Percentiles rank a stretch among this genome's conserved stretches.
Evolutionary conservation across 345 rosid genomes (phyloP).

Genomic region (Jatropha curcas): DNA sequence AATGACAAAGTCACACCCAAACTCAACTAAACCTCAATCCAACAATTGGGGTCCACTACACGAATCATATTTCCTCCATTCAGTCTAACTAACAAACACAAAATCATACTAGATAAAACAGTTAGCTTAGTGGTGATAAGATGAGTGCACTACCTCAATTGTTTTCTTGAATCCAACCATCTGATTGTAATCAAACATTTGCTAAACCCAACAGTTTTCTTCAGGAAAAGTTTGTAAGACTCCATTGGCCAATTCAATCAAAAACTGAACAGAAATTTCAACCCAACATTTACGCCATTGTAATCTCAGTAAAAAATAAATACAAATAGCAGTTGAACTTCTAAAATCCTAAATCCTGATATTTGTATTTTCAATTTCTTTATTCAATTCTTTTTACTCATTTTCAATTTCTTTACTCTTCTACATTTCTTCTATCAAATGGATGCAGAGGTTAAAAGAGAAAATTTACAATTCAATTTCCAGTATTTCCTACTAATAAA

Average conservation of each 20-base stretch:
- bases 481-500: neutral
- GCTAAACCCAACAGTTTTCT: neutral
- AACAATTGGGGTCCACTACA: neutral
- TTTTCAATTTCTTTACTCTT: neutral
- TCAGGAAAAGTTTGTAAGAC: neutral
- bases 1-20: conserved; percentile 2
- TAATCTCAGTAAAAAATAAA: no score
- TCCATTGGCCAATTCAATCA: neutral
- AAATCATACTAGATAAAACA: neutral
- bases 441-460: neutral
- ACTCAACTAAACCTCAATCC: conserved; percentile 1
- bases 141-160: conserved; percentile 4
- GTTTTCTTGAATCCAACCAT: neutral
- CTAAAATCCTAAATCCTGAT: no score
- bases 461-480: neutral
- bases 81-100: neutral
- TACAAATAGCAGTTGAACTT: no score
- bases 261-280: neutral
- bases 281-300: neutral
- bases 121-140: neutral
- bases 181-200: conserved; percentile 1
- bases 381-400: no score
- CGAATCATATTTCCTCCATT: neutral
- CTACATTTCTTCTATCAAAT: neutral
- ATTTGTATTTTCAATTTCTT: neutral